phyloP scores from a whole-genome alignment of 169 alveolate species.

The Plasmodium relictum region DNA sequence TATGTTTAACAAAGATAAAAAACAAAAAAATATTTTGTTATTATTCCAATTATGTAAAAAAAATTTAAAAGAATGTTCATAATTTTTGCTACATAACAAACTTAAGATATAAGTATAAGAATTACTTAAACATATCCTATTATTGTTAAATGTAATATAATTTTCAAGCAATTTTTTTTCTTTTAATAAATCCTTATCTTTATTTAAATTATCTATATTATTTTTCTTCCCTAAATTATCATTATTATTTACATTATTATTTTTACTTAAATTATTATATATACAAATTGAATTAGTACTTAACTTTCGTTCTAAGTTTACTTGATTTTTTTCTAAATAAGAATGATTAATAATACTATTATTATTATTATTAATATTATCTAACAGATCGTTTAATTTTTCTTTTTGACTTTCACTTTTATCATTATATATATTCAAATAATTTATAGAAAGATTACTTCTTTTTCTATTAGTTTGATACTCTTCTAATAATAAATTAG shows the following conservation, averaged over 20 bases:
- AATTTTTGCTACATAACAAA: constrained; percentile 39
- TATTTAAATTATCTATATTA: neutral
- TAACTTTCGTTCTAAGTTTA: neutral
- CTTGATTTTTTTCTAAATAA: too few species aligned
- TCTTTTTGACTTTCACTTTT: neutral
- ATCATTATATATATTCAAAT: neutral
- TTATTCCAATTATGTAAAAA: constrained; percentile 27
- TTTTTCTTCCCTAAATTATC: neutral
- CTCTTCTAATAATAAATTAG: constrained; percentile 17
- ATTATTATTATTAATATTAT: too few species aligned
- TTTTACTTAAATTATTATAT: neutral
- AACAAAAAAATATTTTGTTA: constrained; percentile 18
- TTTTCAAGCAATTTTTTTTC: constrained; percentile 8
- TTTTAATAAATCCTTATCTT: neutral
- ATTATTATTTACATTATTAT: neutral
- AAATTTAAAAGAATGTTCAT: constrained; percentile 39
- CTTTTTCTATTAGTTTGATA: neutral
- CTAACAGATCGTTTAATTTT: neutral
- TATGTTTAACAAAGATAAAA: constrained; percentile 20
- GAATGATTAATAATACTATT: too few species aligned
- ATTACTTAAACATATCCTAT: neutral
- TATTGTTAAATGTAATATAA: constrained; percentile 10
- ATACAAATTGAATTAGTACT: neutral
- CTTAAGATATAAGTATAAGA: constrained; percentile 18
- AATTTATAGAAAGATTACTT: neutral